Conservation (phyloP, 2,329 filamentous ascomycete genomes). For the Fonsecaea nubica region DNA sequence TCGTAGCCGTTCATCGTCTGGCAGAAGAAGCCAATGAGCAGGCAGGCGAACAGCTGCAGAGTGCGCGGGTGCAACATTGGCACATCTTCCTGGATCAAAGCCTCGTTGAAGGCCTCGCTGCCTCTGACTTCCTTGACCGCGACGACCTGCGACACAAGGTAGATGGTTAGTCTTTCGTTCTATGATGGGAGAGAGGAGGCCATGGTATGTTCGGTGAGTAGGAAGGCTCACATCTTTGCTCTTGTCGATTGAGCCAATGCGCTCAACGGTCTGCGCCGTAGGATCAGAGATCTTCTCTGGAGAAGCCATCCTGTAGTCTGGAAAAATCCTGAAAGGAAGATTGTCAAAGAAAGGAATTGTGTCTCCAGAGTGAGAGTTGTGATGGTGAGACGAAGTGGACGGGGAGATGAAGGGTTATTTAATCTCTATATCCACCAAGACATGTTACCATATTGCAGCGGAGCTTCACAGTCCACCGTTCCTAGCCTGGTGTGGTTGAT, state of each 20-base stretch:
- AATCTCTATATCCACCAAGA: conserved; percentile 5
- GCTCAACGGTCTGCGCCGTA: conserved; percentile 25
- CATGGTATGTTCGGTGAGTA: background rate
- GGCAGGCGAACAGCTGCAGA: conserved; percentile 33
- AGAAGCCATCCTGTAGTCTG: conserved; percentile 28
- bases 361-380: conserved; percentile 7
- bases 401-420: conserved; percentile 16
- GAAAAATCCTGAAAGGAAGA: conserved; percentile 1
- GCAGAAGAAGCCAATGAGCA: conserved; percentile 50
- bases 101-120: conserved; percentile 62
- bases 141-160: conserved; percentile 23
- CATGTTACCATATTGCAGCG: conserved; percentile 9
- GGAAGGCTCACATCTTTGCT: conserved; percentile 32
- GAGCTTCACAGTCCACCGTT: conserved; percentile 22
- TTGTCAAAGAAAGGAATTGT: conserved; percentile 18
- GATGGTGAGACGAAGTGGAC: background rate
- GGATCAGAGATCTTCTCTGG: conserved; percentile 28
- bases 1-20: conserved; percentile 66
- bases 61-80: conserved; percentile 22
- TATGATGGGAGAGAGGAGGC: background rate
- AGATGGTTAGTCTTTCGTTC: background rate
- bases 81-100: conserved; percentile 59
- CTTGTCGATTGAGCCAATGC: conserved; percentile 26
- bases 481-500: conserved; percentile 19
- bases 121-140: conserved; percentile 56